phyloP scores from a whole-genome alignment of 2,329 filamentous ascomycete genomes.

The Pyrenophora teres region DNA sequence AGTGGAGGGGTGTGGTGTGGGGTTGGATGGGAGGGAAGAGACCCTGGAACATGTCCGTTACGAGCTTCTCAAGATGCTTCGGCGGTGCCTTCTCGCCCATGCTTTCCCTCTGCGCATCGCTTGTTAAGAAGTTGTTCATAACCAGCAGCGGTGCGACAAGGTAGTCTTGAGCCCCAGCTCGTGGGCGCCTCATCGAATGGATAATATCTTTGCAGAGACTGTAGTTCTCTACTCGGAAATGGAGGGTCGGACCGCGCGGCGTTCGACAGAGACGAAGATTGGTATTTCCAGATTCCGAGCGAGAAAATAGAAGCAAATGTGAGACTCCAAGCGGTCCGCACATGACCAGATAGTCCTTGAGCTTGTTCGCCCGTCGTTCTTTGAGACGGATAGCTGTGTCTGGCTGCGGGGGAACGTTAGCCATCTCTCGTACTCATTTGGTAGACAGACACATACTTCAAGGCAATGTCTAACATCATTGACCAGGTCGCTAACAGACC shows the following conservation, averaged over 20 bases:
- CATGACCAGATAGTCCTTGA: slow-evolving; percentile 88
- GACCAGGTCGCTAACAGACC: slow-evolving; percentile 87
- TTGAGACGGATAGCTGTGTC: slow-evolving; percentile 87
- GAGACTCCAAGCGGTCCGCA: slow-evolving; percentile 90
- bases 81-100: slow-evolving; percentile 68
- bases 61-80: slow-evolving; percentile 89
- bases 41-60: slow-evolving; percentile 93
- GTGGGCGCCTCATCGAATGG: slow-evolving; percentile 80
- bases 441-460: slow-evolving; percentile 56
- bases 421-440: too few relatives aligned
- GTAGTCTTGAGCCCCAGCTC: slow-evolving; percentile 79
- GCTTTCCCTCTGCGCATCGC: slow-evolving; percentile 49
- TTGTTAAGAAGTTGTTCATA: slow-evolving; percentile 94
- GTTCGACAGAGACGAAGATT: slow-evolving; percentile 87
- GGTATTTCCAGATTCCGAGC: slow-evolving; percentile 86
- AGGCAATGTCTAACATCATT: slow-evolving; percentile 91
- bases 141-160: slow-evolving; percentile 86
- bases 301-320: slow-evolving; percentile 90
- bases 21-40: slow-evolving; percentile 96
- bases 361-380: slow-evolving; percentile 44
- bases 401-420: slow-evolving; percentile 52
- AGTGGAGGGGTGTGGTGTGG: slow-evolving; percentile 82
- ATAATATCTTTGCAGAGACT: slow-evolving; percentile 90
- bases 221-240: slow-evolving; percentile 94
- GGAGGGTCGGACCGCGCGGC: slow-evolving; percentile 86